Conservation (phyloP, 805 yeast species). For the Lipomyces sp. region DNA sequence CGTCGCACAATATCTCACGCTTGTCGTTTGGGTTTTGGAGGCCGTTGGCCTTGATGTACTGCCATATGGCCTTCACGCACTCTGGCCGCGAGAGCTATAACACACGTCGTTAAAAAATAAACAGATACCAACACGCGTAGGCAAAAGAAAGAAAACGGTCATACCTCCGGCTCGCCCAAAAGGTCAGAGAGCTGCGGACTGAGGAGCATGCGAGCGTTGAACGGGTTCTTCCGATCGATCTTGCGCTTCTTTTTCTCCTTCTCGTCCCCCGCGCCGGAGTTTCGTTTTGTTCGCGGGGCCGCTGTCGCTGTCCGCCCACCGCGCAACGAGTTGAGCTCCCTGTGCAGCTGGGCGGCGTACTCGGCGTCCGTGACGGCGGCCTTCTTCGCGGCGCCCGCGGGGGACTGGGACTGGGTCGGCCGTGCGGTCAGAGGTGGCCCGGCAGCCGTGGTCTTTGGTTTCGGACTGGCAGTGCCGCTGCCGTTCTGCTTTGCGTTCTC, state of each 20-base stretch:
- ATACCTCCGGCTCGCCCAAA: slow-evolving; percentile 43
- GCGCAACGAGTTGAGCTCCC: slow-evolving; percentile 18
- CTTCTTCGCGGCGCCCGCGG: background rate
- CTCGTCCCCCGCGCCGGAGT: slow-evolving; percentile 20
- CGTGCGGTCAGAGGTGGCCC: background rate
- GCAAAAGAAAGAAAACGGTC: background rate
- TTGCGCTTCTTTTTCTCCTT: slow-evolving; percentile 30
- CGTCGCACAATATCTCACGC: slow-evolving; percentile 65
- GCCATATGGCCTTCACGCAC: slow-evolving; percentile 69
- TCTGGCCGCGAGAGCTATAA: slow-evolving; percentile 57
- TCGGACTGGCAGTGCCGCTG: too few species aligned
- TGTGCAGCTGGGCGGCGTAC: slow-evolving; percentile 19
- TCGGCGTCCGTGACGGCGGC: slow-evolving; percentile 18
- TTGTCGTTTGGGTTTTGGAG: slow-evolving; percentile 67
- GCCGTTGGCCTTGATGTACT: slow-evolving; percentile 57
- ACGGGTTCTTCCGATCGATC: slow-evolving; percentile 34
- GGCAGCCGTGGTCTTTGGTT: too few species aligned
- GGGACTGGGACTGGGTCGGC: background rate
- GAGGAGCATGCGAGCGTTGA: slow-evolving; percentile 46
- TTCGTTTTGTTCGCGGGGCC: slow-evolving; percentile 21
- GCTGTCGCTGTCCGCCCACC: slow-evolving; percentile 1
- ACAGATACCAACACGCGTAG: background rate
- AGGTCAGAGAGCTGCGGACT: slow-evolving; percentile 53
- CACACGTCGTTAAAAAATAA: background rate
- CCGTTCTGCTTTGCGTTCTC: too few species aligned